phyloP scores from a whole-genome alignment of 352 stramenopile species.

The Globisporangium camurandrum region DNA sequence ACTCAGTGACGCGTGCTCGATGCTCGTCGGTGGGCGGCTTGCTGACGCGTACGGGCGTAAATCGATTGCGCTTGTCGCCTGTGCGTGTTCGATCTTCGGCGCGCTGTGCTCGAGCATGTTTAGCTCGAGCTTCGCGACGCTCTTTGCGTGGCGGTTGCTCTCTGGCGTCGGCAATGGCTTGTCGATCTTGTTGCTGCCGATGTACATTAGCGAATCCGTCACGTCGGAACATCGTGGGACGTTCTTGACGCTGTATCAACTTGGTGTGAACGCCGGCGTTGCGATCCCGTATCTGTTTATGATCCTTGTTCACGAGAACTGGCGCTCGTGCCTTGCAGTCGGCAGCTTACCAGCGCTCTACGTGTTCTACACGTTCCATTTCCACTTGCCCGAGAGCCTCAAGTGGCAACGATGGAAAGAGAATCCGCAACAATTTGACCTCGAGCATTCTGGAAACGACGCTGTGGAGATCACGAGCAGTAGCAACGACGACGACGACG shows the following conservation, averaged over 20 bases:
- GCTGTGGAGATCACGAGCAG: slow-evolving; percentile 2
- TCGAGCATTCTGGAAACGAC: slow-evolving; percentile 23
- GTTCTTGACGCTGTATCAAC: slow-evolving; percentile 75
- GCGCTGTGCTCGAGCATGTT: slow-evolving; percentile 44
- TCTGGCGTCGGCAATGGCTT: slow-evolving; percentile 74
- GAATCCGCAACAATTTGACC: slow-evolving; percentile 36
- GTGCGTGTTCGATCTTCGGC: slow-evolving; percentile 58
- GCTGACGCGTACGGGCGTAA: slow-evolving; percentile 72
- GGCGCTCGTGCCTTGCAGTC: slow-evolving; percentile 64
- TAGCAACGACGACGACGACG: slow-evolving; percentile 17
- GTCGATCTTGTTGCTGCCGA: slow-evolving; percentile 80
- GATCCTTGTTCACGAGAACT: slow-evolving; percentile 67
- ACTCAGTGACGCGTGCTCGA: slow-evolving; percentile 70
- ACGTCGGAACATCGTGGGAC: slow-evolving; percentile 47
- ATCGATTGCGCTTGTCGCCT: slow-evolving; percentile 63
- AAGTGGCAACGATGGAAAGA: slow-evolving; percentile 72
- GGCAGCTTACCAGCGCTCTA: slow-evolving; percentile 65
- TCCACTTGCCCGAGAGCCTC: slow-evolving; percentile 70
- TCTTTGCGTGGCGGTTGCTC: slow-evolving; percentile 65
- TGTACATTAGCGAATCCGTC: slow-evolving; percentile 86
- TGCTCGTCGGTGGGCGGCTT: slow-evolving; percentile 65
- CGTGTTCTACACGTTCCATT: slow-evolving; percentile 69
- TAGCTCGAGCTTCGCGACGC: slow-evolving; percentile 46
- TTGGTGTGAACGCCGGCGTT: slow-evolving; percentile 74
- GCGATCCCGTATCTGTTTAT: slow-evolving; percentile 79